Evolutionary conservation across 352 stramenopile genomes (phyloP).

Genomic region (Globisporangium yorkense): DNA sequence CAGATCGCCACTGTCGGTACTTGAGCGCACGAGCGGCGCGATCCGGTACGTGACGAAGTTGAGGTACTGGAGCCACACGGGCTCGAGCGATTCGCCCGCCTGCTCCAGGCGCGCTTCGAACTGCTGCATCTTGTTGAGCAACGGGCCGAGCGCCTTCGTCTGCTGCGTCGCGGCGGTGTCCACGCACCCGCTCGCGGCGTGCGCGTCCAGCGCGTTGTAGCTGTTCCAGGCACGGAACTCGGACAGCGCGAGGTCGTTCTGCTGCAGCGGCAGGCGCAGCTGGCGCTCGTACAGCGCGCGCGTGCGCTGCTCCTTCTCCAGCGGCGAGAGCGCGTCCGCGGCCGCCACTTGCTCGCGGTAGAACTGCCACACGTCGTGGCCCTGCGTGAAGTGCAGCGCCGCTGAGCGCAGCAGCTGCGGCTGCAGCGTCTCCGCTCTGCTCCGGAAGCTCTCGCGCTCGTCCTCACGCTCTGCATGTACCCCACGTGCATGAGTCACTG

Average conservation of each 20-base stretch:
- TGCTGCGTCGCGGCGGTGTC: conserved; percentile 28
- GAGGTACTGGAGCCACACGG: conserved; percentile 54
- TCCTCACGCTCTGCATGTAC: not conserved
- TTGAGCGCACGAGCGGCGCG: conserved; percentile 22
- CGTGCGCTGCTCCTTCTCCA: conserved; percentile 32
- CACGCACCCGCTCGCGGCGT: conserved; percentile 13
- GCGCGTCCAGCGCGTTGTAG: conserved; percentile 44
- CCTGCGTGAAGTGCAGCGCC: conserved; percentile 45
- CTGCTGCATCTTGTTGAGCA: conserved; percentile 62
- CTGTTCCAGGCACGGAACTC: conserved; percentile 66
- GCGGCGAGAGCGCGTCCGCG: not conserved
- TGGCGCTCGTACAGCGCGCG: conserved; percentile 43
- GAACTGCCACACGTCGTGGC: conserved; percentile 55
- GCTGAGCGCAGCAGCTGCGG: conserved; percentile 22
- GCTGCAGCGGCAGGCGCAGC: conserved; percentile 53
- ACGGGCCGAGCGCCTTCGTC: conserved; percentile 27
- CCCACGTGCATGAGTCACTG: not conserved
- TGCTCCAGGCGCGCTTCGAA: conserved; percentile 32
- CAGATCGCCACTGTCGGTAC: not conserved
- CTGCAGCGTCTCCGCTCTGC: conserved; percentile 20
- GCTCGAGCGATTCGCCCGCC: conserved; percentile 15
- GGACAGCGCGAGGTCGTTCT: conserved; percentile 71
- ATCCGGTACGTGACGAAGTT: conserved; percentile 57
- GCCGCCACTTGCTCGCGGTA: conserved; percentile 35
- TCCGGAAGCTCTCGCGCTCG: not conserved